phyloP scores from a whole-genome alignment of 768 basidiomycete genomes.

The Psilocybe subaeruginosa region DNA sequence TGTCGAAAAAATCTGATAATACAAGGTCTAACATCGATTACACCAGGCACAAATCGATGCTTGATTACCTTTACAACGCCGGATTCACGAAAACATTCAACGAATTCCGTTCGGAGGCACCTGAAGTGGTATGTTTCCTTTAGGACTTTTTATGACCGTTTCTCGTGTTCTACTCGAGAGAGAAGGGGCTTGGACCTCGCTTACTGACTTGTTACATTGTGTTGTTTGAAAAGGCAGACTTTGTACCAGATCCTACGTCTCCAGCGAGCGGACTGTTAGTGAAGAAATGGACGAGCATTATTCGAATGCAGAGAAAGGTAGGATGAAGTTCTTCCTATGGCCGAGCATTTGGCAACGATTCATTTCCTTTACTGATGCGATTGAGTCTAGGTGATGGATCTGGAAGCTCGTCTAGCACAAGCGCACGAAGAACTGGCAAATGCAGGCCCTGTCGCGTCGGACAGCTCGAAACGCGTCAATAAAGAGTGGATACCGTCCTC shows the following conservation, averaged over 20 bases:
- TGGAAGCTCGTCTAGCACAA: conserved; percentile 83
- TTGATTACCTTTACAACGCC: conserved; percentile 74
- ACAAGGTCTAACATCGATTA: conserved; percentile 15
- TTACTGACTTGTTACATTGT: conserved; percentile 46
- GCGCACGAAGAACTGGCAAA: conserved; percentile 71
- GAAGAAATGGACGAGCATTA: conserved; percentile 98
- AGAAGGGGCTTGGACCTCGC: not conserved
- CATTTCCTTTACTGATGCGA: too few relatives aligned
- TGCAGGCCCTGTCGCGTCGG: conserved; percentile 49
- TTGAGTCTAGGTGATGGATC: conserved; percentile 82
- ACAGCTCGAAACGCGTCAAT: conserved; percentile 52
- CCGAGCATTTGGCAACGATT: not conserved
- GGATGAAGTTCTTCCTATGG: conserved; percentile 11
- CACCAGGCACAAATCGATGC: conserved; percentile 76
- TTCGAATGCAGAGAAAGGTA: conserved; percentile 94
- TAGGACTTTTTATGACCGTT: not conserved
- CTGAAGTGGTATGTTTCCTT: conserved; percentile 26
- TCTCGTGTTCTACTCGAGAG: not conserved
- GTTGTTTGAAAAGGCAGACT: conserved; percentile 48
- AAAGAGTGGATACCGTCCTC: conserved; percentile 89
- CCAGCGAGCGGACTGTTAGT: conserved; percentile 87
- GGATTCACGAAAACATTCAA: conserved; percentile 67
- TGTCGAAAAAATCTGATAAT: conserved; percentile 3
- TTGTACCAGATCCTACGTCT: conserved; percentile 83
- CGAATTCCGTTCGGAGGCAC: conserved; percentile 33